Percentiles rank a stretch among this genome's conserved stretches.
Evolutionary conservation across 805 yeast species (phyloP).

Genomic region (Maudiozyma barnettii): DNA sequence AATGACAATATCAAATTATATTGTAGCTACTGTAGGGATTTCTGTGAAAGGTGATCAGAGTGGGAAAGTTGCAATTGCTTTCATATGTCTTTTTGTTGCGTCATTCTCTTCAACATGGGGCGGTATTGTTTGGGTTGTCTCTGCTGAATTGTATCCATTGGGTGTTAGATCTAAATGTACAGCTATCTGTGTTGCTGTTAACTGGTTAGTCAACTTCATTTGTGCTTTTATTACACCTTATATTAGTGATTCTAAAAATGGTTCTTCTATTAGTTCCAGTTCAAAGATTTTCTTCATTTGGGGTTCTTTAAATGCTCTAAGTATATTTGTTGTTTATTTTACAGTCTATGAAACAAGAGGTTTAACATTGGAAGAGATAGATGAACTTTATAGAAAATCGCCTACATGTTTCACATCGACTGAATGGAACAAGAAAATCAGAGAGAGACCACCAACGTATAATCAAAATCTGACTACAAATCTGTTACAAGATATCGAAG

Average conservation of each 20-base stretch:
- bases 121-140: slow-evolving; percentile 69
- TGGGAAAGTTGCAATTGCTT: slow-evolving; percentile 45
- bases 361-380: slow-evolving; percentile 69
- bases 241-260: slow-evolving; percentile 54
- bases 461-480: slow-evolving; percentile 4
- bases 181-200: slow-evolving; percentile 67
- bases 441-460: slow-evolving; percentile 8
- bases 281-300: slow-evolving; percentile 68
- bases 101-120: slow-evolving; percentile 80
- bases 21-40: slow-evolving; percentile 59
- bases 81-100: slow-evolving; percentile 65
- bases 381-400: slow-evolving; percentile 59
- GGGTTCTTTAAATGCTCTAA: slow-evolving; percentile 61
- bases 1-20: slow-evolving; percentile 56
- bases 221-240: slow-evolving; percentile 73
- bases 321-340: slow-evolving; percentile 52
- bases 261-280: slow-evolving; percentile 52
- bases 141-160: slow-evolving; percentile 57
- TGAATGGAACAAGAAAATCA: slow-evolving; percentile 30
- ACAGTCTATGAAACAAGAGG: slow-evolving; percentile 76
- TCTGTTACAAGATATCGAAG: slow-evolving; percentile 6
- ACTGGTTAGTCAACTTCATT: slow-evolving; percentile 69
- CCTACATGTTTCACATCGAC: slow-evolving; percentile 44
- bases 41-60: slow-evolving; percentile 37
- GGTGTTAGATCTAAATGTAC: slow-evolving; percentile 72